Evolutionary conservation across 306 rosid genomes (phyloP), one percentile per base, ranked within the genome.

Genomic region (Gynostemma pentaphyllum): DNA sequence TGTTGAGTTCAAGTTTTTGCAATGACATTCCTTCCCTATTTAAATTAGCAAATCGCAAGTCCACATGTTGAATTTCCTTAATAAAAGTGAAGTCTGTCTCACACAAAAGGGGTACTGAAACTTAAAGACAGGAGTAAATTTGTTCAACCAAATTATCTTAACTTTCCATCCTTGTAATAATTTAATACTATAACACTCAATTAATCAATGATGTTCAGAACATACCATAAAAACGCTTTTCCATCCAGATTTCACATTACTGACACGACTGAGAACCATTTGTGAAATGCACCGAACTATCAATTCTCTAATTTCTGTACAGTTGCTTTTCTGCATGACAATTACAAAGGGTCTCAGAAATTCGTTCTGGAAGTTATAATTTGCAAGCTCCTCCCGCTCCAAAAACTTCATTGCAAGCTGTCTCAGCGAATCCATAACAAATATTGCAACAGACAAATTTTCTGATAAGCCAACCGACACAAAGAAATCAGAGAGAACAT

Each of bases 241-340:
- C 99, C 99, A 94, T 72, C 99, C 99, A 64, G 99, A 94, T 77
- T 94, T 94, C 82, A 94, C 99, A 57, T 88, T 85, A 68, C 72
- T 80, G 81, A 94, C 99, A 46, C 99, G 95, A 71, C 94, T 86
- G 79, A 94, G 99, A 76, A 94, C 95, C 99, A 94, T 94, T 78
- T 94, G 99, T 47, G 99, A 94, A 77, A 94, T 87, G 74, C 99
- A 94, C 56, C 99, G 87, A 62, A 88, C 92, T 68, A 89, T 88
- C 70, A 94, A 75, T 77, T 94, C 99, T 82, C 83, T 88, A 65
- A 94, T 94, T 83, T 94, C 99, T 27, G 89, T 79, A 72, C 87
- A 81, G 73, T 74, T 70, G 78, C 99, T 94, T 75, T 94, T 88
- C 81, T 82, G 90, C 95, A 94, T 86, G 55, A 94, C 97, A 70